phyloP scores from a whole-genome alignment of 78 protist genomes.

The Protostelium mycophagum region DNA sequence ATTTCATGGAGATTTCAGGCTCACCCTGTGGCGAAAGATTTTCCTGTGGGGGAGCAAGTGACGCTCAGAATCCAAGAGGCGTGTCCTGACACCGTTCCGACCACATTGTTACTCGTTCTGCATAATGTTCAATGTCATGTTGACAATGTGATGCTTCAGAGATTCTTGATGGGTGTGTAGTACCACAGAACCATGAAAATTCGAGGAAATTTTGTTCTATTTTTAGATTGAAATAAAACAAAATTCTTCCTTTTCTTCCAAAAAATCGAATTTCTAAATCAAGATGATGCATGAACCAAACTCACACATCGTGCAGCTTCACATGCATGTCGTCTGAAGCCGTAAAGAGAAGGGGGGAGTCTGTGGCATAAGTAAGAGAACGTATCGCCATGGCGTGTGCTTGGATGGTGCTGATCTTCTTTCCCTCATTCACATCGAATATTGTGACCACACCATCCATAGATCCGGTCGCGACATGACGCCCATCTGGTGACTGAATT shows the following conservation, averaged over 20 bases:
- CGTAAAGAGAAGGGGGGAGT: constrained; percentile 20
- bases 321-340: constrained; percentile 44
- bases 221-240: no score
- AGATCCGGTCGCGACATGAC: constrained; percentile 26
- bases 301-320: constrained; percentile 23
- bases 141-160: no score
- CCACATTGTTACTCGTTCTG: constrained; percentile 5
- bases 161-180: no score
- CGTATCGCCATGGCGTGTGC: constrained; percentile 33
- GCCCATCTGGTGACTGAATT: constrained; percentile 18
- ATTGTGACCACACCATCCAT: constrained; percentile 36
- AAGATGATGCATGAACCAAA: neutral
- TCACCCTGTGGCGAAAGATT: constrained; percentile 43
- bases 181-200: no score
- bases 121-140: no score
- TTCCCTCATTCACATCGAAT: constrained; percentile 32
- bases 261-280: no score
- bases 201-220: no score
- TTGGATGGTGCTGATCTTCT: constrained; percentile 10
- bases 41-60: constrained; percentile 24
- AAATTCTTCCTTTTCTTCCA: no score
- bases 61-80: constrained; percentile 27
- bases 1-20: neutral
- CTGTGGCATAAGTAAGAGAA: constrained; percentile 20
- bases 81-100: constrained; percentile 44